Base-by-base conservation (phyloP, 371 early-diverging fungal genomes). In the Catenaria anguillulae region DNA sequence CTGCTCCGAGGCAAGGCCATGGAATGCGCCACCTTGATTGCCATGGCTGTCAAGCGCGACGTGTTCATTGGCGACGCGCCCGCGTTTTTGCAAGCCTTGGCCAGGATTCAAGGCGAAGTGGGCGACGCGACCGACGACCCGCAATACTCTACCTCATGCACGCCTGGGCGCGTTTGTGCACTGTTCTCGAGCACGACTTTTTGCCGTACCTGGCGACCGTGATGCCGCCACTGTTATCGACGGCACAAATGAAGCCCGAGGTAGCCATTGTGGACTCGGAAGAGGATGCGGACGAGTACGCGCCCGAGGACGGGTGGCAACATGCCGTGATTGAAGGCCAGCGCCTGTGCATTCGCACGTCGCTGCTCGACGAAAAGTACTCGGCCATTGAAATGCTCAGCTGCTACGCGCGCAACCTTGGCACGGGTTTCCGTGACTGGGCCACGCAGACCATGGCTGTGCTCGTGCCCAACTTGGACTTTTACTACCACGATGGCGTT, bases 381-480 rank as follows among this genome's bases (percentile, higher is more conserved):
- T 90, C 91, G 29, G 97, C 98, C 33, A 86, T 97, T 33, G 97
- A 97, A 71, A 95, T 97, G 95, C 75, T 98, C 61, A 81, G 87
- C 37, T 89, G 88, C 68, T 98, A 96, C 68, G 93, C 93, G 23
- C 79, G 86, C 60, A 89, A 92, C 66, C 80, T 98, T 55, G 90
- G 89, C 52, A 80, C 85, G 35, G 87, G 85, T 31, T 98, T 97
- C 77, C 76, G 81, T 48, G 82, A 86, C 10, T 94, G 88, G 69
- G 91, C 88, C 26, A 77, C 78, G 60, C 72, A 80, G 67, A 84
- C 89, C 26, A 75, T 94, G 66, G 85, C 86, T 48, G 81, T 91
- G 62, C 84, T 87, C 45, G 70, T 95, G 48, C 91, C 94, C 42
- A 73, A 94, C 46, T 77, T 98, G 71, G 86, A 86, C 68, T 98